phyloP scores from a whole-genome alignment of 176 grass and related monocot species.

The Saccharum officinarum region DNA sequence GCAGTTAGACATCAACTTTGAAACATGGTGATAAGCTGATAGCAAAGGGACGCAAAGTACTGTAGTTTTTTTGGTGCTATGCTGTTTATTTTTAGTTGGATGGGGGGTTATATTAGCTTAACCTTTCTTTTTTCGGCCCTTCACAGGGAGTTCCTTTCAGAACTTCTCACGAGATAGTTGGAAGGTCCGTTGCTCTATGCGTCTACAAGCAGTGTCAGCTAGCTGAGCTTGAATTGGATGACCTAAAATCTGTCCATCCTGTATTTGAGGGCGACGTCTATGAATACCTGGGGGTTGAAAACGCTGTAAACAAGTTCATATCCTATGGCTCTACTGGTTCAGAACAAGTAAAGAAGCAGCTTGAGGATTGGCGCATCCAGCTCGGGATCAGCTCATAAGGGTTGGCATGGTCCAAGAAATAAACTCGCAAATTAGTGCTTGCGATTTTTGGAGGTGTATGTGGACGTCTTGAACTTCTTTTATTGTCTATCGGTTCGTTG shows the following conservation, averaged over 20 bases:
- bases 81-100: background rate
- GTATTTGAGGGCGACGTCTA: constrained; percentile 83
- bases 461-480: constrained; percentile 2
- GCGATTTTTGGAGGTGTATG: constrained; percentile 20
- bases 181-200: constrained; percentile 79
- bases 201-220: constrained; percentile 79
- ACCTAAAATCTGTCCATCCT: constrained; percentile 63
- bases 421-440: constrained; percentile 24
- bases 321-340: constrained; percentile 91
- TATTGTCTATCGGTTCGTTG: background rate
- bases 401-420: background rate
- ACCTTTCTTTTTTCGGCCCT: background rate
- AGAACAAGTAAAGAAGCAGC: constrained; percentile 70
- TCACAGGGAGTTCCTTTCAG: constrained; percentile 82
- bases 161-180: constrained; percentile 94
- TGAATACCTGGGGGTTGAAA: constrained; percentile 79
- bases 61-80: background rate
- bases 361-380: constrained; percentile 63
- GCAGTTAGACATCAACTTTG: background rate
- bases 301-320: constrained; percentile 85
- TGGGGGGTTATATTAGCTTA: background rate
- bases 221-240: constrained; percentile 65
- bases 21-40: background rate
- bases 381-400: constrained; percentile 50
- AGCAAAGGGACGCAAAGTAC: background rate